phyloP scores from a whole-genome alignment of 2,329 filamentous ascomycete species.

The Penicillium sp. region DNA sequence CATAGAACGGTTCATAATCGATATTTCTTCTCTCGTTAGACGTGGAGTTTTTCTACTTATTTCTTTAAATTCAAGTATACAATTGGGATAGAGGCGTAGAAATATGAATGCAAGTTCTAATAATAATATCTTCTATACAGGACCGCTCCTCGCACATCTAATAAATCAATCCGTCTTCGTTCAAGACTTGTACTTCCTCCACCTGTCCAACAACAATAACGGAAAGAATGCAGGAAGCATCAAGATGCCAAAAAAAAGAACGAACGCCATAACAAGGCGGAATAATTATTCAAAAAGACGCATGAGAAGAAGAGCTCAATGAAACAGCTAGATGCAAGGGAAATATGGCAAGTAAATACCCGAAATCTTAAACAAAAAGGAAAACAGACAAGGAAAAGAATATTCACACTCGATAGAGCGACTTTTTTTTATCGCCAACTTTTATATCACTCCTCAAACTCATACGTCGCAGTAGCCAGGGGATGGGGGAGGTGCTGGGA shows the following conservation, averaged over 20 bases:
- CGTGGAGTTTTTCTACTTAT: not conserved
- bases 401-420: not conserved
- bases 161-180: slow-evolving; percentile 1
- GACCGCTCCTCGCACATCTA: slow-evolving; percentile 8
- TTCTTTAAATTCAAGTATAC: not conserved
- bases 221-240: not conserved
- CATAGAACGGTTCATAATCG: not conserved
- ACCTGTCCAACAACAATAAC: not conserved
- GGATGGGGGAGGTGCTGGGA: slow-evolving; percentile 43
- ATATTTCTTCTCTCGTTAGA: not conserved
- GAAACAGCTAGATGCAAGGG: not conserved
- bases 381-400: not conserved
- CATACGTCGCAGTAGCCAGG: slow-evolving; percentile 61
- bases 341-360: not conserved
- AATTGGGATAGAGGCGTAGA: not conserved
- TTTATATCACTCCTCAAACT: not conserved
- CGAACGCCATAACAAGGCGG: not conserved
- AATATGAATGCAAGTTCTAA: not conserved
- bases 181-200: not conserved
- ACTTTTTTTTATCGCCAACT: too few species aligned
- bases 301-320: not conserved
- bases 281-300: not conserved
- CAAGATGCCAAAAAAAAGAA: not conserved
- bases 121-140: not conserved
- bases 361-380: not conserved